phyloP scores from a whole-genome alignment of 768 basidiomycete genomes.

The Pleurotus djamor region DNA sequence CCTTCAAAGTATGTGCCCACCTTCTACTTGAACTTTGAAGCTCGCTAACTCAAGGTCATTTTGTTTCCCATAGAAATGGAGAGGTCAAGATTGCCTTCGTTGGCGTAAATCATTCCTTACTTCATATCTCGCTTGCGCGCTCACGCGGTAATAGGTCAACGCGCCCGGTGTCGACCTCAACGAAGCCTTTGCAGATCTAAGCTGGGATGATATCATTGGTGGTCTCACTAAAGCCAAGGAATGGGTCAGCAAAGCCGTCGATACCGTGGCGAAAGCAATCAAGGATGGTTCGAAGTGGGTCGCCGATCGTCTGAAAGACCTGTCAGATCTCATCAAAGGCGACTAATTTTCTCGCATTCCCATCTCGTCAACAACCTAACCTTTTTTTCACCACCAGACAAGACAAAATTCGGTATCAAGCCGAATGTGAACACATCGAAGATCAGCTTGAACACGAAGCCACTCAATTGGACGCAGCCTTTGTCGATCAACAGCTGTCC shows the following conservation, averaged over 20 bases:
- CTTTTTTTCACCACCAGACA: neutral
- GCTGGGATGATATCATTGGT: neutral
- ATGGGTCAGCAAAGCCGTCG: neutral
- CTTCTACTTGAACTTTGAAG: neutral
- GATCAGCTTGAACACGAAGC: neutral
- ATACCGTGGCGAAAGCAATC: neutral
- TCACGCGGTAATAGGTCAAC: neutral
- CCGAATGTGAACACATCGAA: neutral
- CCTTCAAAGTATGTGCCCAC: conserved; percentile 9
- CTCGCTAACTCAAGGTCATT: neutral
- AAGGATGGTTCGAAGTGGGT: neutral
- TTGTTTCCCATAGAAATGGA: neutral
- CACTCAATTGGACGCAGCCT: neutral
- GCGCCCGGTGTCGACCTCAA: neutral
- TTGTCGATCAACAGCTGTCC: neutral
- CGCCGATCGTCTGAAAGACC: neutral
- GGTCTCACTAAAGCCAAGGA: too few relatives aligned
- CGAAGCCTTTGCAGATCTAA: neutral
- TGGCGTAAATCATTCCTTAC: neutral
- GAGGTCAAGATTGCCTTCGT: neutral
- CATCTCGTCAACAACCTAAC: neutral
- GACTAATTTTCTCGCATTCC: neutral
- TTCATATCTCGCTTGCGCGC: neutral
- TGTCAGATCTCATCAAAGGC: neutral
- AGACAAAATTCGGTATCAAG: neutral